Conservation (phyloP, 1,284 basidiomycete genomes). For the Cyathus pygmaeus region DNA sequence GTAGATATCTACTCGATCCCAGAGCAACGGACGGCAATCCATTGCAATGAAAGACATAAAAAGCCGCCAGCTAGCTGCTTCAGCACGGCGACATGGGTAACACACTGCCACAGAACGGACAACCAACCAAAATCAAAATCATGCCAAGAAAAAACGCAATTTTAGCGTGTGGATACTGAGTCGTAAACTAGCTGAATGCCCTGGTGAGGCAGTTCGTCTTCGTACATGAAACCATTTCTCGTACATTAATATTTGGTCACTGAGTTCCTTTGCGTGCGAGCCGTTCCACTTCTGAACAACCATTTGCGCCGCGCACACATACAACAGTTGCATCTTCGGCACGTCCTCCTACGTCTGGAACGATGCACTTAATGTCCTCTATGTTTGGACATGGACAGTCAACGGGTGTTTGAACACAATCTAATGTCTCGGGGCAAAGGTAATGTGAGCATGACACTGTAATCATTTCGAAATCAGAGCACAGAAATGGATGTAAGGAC, state of each 20-base stretch:
- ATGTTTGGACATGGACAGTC: conserved; percentile 70
- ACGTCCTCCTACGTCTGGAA: conserved; percentile 60
- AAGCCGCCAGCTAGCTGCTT: too few relatives aligned
- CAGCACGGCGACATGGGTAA: too few relatives aligned
- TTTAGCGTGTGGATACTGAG: too few relatives aligned
- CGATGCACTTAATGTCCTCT: conserved; percentile 68
- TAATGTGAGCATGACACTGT: conserved; percentile 68
- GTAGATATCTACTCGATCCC: too few relatives aligned
- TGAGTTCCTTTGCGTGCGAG: conserved; percentile 46
- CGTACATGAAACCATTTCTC: too few relatives aligned
- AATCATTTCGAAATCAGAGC: background rate
- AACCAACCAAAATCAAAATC: too few relatives aligned
- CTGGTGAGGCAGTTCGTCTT: too few relatives aligned
- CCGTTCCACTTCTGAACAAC: conserved; percentile 60
- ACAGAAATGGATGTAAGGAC: background rate
- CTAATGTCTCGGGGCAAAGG: conserved; percentile 68
- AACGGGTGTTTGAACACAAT: conserved; percentile 62
- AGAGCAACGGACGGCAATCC: too few relatives aligned
- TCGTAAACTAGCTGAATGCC: too few relatives aligned
- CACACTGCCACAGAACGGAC: too few relatives aligned
- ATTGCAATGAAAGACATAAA: too few relatives aligned
- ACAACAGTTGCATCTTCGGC: conserved; percentile 59
- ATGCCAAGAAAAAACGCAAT: too few relatives aligned
- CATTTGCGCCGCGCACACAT: conserved; percentile 65
- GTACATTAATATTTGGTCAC: background rate